These are phyloP conservation scores for Bryum argenteum DNA, from an alignment of 225 moss, liverwort and hornwort species.

Conservation along the genomic window DNA sequence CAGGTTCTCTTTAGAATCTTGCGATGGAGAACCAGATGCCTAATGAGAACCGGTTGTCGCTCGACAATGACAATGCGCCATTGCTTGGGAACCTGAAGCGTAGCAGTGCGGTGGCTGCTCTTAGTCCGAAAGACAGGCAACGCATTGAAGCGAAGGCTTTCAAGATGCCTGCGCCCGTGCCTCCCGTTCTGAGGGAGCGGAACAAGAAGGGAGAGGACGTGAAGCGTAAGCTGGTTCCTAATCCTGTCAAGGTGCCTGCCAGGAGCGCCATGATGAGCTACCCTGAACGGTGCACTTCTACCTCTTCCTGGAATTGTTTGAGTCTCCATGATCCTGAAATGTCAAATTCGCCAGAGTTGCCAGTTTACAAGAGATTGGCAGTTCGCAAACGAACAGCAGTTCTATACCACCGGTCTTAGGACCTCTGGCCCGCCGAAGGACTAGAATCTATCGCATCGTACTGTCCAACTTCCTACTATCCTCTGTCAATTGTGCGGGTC, in stretches of 20 bases:
- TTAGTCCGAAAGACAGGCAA: slow-evolving; percentile 50
- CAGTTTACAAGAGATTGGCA: not conserved
- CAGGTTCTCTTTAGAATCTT: not conserved
- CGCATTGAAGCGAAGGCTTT: slow-evolving; percentile 48
- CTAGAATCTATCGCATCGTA: not conserved
- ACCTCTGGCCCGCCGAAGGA: not conserved
- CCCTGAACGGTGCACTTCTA: slow-evolving; percentile 68
- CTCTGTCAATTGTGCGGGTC: too few relatives aligned
- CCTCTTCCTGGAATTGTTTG: slow-evolving; percentile 32
- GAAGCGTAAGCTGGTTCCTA: slow-evolving; percentile 48
- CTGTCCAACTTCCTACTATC: not conserved
- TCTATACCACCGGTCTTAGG: slow-evolving; percentile 21
- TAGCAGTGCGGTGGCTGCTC: slow-evolving; percentile 43
- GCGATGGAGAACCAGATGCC: slow-evolving; percentile 52
- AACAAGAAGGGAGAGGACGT: slow-evolving; percentile 43
- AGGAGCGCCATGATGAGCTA: slow-evolving; percentile 74
- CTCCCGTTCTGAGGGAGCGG: slow-evolving; percentile 44
- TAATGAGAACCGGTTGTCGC: slow-evolving; percentile 28
- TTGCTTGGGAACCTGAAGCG: slow-evolving; percentile 51
- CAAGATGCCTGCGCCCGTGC: slow-evolving; percentile 51
- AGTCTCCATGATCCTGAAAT: not conserved
- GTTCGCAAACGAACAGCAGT: not conserved
- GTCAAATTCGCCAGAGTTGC: not conserved
- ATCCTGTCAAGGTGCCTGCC: slow-evolving; percentile 78
- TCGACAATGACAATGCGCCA: slow-evolving; percentile 41